These are phyloP conservation scores for Ceratocystis eucalypticola DNA, from an alignment of 2,329 filamentous ascomycete species.

Conservation along the genomic window DNA sequence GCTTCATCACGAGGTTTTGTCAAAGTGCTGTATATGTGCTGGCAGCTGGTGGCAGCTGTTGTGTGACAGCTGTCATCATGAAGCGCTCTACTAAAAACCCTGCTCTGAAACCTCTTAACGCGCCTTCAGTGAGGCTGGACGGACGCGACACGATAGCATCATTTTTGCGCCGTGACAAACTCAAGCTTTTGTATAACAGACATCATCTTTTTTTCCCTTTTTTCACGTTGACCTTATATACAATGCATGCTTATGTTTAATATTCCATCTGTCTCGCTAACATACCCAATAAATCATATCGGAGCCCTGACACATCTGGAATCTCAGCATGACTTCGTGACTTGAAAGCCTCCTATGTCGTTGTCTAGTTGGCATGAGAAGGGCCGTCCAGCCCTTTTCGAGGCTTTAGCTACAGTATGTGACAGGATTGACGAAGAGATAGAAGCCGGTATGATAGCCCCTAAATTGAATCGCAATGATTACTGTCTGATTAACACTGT, in stretches of 20 bases:
- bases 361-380: slow-evolving; percentile 30
- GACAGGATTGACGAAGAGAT: slow-evolving; percentile 30
- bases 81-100: background rate
- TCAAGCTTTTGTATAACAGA: background rate
- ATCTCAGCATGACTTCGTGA: slow-evolving; percentile 10
- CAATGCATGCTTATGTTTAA: slow-evolving; percentile 6
- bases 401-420: slow-evolving; percentile 30
- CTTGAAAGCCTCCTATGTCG: slow-evolving; percentile 9
- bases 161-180: background rate
- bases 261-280: background rate
- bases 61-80: background rate
- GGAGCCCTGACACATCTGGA: background rate
- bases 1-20: background rate
- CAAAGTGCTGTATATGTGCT: background rate
- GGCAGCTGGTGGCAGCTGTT: background rate
- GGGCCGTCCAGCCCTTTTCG: slow-evolving; percentile 30
- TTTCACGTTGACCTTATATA: background rate
- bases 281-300: background rate
- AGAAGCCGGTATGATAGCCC: slow-evolving; percentile 25
- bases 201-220: background rate
- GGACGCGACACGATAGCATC: background rate
- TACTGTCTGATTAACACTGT: background rate
- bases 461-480: background rate
- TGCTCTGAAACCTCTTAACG: background rate
- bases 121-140: background rate